Conservation (phyloP, 1,284 basidiomycete species). For the Somion occarium region DNA sequence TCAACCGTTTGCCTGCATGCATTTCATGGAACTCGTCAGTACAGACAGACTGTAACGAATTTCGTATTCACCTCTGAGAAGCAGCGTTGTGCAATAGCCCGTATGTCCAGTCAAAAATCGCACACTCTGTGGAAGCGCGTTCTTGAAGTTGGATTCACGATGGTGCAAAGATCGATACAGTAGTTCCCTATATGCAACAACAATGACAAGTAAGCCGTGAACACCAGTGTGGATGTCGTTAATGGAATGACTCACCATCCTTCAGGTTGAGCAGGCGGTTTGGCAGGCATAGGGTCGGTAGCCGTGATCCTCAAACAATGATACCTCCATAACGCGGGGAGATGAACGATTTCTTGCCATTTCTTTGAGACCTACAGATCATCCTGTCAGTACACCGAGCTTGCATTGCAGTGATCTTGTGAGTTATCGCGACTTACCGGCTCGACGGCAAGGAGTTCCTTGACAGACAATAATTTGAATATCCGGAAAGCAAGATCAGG, state of each 20-base stretch:
- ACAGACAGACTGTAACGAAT: neutral
- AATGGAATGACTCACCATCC: constrained; percentile 56
- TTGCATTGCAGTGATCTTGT: neutral
- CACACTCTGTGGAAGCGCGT: constrained; percentile 73
- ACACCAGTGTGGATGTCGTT: no score
- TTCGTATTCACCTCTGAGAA: constrained; percentile 52
- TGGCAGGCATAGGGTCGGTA: constrained; percentile 66
- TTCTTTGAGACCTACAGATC: constrained; percentile 62
- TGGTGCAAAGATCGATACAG: constrained; percentile 81
- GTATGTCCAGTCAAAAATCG: constrained; percentile 81
- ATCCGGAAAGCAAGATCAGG: constrained; percentile 64
- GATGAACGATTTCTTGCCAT: constrained; percentile 66
- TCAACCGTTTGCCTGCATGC: constrained; percentile 59
- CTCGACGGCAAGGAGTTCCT: constrained; percentile 60
- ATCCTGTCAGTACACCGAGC: neutral
- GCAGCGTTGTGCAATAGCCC: constrained; percentile 83
- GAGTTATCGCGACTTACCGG: constrained; percentile 37
- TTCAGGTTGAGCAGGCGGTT: constrained; percentile 54
- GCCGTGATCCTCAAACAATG: constrained; percentile 73
- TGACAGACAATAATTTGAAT: constrained; percentile 59
- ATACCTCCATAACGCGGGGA: constrained; percentile 74
- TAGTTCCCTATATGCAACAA: constrained; percentile 48
- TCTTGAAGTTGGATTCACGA: constrained; percentile 81
- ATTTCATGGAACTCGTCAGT: neutral
- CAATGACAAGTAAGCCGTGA: neutral